Evolutionary conservation across 1,284 basidiomycete genomes (phyloP).

Genomic region (Sphaerobolus stellatus): DNA sequence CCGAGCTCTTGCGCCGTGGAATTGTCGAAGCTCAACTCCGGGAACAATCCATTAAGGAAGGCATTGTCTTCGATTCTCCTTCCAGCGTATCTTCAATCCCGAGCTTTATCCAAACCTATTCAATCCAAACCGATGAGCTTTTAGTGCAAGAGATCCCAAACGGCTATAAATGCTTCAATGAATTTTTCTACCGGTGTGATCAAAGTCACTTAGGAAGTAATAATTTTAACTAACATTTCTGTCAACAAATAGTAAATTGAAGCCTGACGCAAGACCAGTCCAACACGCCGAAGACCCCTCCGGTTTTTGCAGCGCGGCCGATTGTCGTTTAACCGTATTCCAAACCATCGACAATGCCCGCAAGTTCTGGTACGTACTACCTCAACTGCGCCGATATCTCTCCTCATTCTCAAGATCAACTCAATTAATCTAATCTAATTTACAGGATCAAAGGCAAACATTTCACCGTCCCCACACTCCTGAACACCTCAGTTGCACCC

Average conservation of each 20-base stretch:
- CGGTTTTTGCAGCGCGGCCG: constrained; percentile 67
- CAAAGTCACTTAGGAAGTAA: not conserved
- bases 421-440: constrained; percentile 1
- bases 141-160: constrained; percentile 59
- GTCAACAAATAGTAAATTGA: constrained; percentile 48
- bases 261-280: constrained; percentile 64
- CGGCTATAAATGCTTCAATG: constrained; percentile 71
- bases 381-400: too few species aligned
- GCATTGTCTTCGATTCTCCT: constrained; percentile 52
- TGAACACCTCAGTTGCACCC: constrained; percentile 32
- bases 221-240: not conserved
- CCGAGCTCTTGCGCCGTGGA: constrained; percentile 53
- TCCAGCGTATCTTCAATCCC: constrained; percentile 62
- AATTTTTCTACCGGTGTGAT: constrained; percentile 67
- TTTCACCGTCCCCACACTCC: constrained; percentile 65
- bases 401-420: not conserved
- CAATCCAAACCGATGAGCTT: constrained; percentile 62
- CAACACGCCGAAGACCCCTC: constrained; percentile 53
- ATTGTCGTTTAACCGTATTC: constrained; percentile 75
- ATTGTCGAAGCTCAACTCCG: constrained; percentile 59
- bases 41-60: constrained; percentile 67
- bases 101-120: constrained; percentile 74
- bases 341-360: constrained; percentile 58
- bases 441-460: constrained; percentile 72
- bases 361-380: constrained; percentile 61